These are phyloP conservation scores for Colletotrichum cereale DNA, from an alignment of 2,329 filamentous ascomycete genomes.

Conservation along the genomic window DNA sequence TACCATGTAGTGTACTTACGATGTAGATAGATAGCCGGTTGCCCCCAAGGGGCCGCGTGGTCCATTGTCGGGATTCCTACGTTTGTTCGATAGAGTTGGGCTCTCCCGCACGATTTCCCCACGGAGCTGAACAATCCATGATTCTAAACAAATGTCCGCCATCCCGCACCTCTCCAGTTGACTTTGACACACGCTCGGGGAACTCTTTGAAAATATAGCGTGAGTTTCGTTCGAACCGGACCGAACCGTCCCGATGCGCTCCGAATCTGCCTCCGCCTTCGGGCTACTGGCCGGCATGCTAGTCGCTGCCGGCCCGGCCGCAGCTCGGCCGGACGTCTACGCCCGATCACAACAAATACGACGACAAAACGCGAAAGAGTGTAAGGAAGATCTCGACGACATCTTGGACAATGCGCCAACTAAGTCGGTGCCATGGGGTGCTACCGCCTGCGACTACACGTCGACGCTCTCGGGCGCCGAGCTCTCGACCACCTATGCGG, in stretches of 20 bases:
- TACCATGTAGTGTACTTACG: not conserved
- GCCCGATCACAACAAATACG: conserved; percentile 25
- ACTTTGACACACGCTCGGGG: not conserved
- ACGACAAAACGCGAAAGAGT: conserved; percentile 18
- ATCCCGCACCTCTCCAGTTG: not conserved
- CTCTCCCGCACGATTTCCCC: not conserved
- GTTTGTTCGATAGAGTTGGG: not conserved
- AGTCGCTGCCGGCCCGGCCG: not conserved
- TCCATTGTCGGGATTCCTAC: no score
- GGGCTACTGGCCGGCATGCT: conserved; percentile 25
- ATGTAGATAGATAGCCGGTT: not conserved
- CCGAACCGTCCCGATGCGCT: conserved; percentile 6
- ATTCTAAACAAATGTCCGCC: not conserved
- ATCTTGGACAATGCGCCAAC: conserved; percentile 35
- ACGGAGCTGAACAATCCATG: not conserved
- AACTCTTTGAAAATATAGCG: not conserved
- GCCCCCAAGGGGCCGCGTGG: not conserved
- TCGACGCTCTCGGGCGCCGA: conserved; percentile 35
- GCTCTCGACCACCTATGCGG: conserved; percentile 22
- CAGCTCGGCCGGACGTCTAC: conserved; percentile 24
- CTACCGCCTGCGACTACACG: conserved; percentile 34
- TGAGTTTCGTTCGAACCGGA: not conserved
- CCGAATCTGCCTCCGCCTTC: conserved; percentile 20
- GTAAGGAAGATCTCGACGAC: conserved; percentile 29
- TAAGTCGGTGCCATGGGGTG: conserved; percentile 16